phyloP scores from a whole-genome alignment of 2,329 filamentous ascomycete species.

The Sphaceloma murrayae region DNA sequence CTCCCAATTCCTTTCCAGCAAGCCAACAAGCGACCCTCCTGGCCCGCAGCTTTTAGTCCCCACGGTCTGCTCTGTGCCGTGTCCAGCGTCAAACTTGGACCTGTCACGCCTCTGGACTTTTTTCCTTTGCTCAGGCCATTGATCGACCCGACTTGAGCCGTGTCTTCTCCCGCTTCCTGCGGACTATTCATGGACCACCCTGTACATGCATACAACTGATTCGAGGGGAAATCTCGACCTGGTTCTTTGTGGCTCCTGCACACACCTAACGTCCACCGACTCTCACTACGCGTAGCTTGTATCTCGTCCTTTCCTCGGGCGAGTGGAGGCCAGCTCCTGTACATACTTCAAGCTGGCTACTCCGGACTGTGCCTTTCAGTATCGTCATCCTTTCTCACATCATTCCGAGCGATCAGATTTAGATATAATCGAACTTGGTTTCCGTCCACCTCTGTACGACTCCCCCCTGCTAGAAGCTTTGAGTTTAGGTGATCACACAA shows the following conservation, averaged over 20 bases:
- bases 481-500: constrained; percentile 11
- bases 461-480: constrained; percentile 17
- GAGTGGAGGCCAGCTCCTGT: too few relatives aligned
- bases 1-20: not conserved
- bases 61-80: constrained; percentile 1
- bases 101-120: constrained; percentile 9
- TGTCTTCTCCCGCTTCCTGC: not conserved
- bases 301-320: too few relatives aligned
- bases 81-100: constrained; percentile 11
- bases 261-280: too few relatives aligned
- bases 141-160: constrained; percentile 13
- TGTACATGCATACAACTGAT: constrained; percentile 8
- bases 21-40: not conserved
- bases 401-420: constrained; percentile 17
- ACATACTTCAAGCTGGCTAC: constrained; percentile 20
- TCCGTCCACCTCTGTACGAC: constrained; percentile 16
- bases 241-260: not conserved
- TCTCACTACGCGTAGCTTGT: too few relatives aligned
- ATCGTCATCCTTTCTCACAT: constrained; percentile 17
- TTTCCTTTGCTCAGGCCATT: constrained; percentile 8
- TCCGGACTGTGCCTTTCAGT: constrained; percentile 19
- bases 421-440: constrained; percentile 5
- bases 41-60: not conserved
- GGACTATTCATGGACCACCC: not conserved
- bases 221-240: not conserved